These are phyloP conservation scores for Phaeotremella fagi DNA, from an alignment of 768 basidiomycete genomes.

Conservation along the genomic window DNA sequence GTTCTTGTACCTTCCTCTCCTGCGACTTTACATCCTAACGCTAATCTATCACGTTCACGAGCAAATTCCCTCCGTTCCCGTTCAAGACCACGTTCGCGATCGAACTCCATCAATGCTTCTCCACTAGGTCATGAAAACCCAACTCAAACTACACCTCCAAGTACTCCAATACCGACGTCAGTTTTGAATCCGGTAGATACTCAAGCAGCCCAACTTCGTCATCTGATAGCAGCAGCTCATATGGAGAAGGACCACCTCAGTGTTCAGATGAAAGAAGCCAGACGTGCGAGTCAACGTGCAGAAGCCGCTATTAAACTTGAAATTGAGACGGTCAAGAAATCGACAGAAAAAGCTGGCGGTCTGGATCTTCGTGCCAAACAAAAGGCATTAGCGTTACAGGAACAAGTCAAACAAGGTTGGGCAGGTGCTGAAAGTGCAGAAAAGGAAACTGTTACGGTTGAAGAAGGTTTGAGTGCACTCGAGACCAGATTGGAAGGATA, in stretches of 20 bases:
- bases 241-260: constrained; percentile 66
- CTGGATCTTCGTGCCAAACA: constrained; percentile 77
- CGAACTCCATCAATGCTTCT: constrained; percentile 32
- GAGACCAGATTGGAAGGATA: constrained; percentile 32
- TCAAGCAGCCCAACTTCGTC: constrained; percentile 54
- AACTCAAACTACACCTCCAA: constrained; percentile 2
- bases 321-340: constrained; percentile 75
- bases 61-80: constrained; percentile 44
- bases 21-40: constrained; percentile 16
- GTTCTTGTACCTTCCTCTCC: constrained; percentile 33
- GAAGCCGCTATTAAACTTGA: constrained; percentile 75
- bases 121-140: constrained; percentile 1
- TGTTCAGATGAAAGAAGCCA: constrained; percentile 65
- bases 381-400: constrained; percentile 80
- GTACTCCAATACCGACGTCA: constrained; percentile 24
- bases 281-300: constrained; percentile 76
- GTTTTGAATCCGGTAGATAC: constrained; percentile 34
- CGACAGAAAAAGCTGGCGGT: constrained; percentile 70
- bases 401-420: constrained; percentile 75
- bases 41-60: constrained; percentile 42
- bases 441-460: constrained; percentile 50
- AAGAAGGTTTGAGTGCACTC: constrained; percentile 53
- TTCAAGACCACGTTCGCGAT: constrained; percentile 41
- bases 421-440: constrained; percentile 55
- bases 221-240: constrained; percentile 60